Base-by-base conservation (phyloP, 305 asterid genomes). In the Solanum hybrid region DNA sequence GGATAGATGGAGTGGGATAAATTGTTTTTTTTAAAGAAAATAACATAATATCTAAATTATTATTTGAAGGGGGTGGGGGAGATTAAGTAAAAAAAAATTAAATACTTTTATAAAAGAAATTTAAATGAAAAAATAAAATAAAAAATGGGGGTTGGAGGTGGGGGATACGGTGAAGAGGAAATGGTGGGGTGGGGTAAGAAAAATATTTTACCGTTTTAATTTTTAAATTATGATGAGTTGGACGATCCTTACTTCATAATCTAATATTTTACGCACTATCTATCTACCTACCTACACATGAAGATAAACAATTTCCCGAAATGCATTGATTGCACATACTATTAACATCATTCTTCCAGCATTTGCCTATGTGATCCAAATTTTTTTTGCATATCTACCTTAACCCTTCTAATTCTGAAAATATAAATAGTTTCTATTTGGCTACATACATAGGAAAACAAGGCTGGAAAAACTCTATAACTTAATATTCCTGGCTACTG, bases 401-500 rank as follows among this genome's bases (percentile, higher is more conserved):
- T 19, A 77, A 77, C 26, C 82, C 86, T 24, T 27, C 2, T 29
- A 24, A 79, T n/a, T 66, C 73, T 66, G 86, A 80, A 38, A 26
- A 80, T 80, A 13, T 38, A 24, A 37, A 27, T 81, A 4, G 15
- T 81, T 40, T 81, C 69, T 40, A 81, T 27, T 26, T 80, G 69
- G 69, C 66, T 40, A 80, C 36, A 40, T 80, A 40, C 5, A 80
- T 24, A 69, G 76, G 76, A 26, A 69, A 26, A 42, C 26, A 42
- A 26, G 3, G 64, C 40, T 17, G 51, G 29, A 79, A 79, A 37
- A 13, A 38, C 35, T 40, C 42, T 42, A 42, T 24, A 26, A 26
- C 31, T 60, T 60, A 26, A 24, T 11, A 71, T 71, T 82, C 29
- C 72, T 82, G 13, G 11, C 87, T 82, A 96, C 93, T 87, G 97